Evolutionary conservation across 495 filamentous ascomycete genomes (phyloP).

Genomic region (Neurospora sp.): DNA sequence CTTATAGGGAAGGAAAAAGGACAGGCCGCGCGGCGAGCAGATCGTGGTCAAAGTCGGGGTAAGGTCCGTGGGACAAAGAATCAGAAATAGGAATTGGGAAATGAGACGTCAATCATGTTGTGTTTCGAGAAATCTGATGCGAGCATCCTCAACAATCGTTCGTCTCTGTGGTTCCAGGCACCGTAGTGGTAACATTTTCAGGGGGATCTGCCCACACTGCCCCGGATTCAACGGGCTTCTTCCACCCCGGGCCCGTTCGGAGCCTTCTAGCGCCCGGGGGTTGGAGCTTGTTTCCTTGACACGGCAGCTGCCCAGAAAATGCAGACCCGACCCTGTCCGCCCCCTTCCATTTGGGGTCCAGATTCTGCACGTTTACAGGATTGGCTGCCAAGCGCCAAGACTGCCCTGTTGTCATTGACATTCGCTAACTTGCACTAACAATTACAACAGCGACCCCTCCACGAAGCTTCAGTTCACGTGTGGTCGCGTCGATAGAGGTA

Average conservation of each 20-base stretch:
- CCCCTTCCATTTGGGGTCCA: background rate
- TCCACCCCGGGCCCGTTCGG: background rate
- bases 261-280: background rate
- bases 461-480: conserved; percentile 6
- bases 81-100: background rate
- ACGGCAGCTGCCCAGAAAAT: background rate
- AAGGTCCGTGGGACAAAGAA: background rate
- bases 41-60: background rate
- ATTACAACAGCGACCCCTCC: background rate
- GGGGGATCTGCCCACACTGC: background rate
- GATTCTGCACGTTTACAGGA: background rate
- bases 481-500: conserved; percentile 2
- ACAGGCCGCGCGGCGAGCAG: background rate
- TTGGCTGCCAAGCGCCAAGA: background rate
- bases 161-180: background rate
- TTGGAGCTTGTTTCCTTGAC: background rate
- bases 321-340: background rate
- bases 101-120: background rate
- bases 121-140: background rate
- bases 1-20: background rate
- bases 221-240: background rate
- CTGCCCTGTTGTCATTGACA: background rate
- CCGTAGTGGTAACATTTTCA: background rate
- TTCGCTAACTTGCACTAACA: background rate
- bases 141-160: background rate